These are phyloP conservation scores for Chenopodium quinoa DNA, from an alignment of 148 eudicot species.

Conservation along the genomic window DNA sequence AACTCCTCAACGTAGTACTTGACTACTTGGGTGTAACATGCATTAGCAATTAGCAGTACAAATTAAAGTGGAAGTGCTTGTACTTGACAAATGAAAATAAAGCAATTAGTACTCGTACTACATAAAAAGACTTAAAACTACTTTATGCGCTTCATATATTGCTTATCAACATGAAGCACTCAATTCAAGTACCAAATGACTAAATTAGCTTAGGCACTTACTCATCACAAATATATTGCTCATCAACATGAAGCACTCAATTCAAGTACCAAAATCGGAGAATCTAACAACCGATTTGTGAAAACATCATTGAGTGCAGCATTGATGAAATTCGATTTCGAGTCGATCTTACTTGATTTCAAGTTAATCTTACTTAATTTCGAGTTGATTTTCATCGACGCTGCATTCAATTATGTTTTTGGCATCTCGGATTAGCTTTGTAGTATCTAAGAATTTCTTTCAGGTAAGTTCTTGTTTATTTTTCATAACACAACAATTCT, in stretches of 20 bases:
- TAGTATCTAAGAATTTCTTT: neutral
- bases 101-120: neutral
- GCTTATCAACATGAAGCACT: neutral
- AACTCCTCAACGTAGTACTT: neutral
- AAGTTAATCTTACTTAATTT: neutral
- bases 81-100: neutral
- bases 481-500: too few species aligned
- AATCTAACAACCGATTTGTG: neutral
- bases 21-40: neutral
- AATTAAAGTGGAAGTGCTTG: neutral
- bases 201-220: too few species aligned
- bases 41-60: neutral
- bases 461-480: neutral
- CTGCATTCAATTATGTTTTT: slow-evolving; percentile 55
- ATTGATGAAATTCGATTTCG: slow-evolving; percentile 39
- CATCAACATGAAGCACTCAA: neutral
- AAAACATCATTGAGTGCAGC: slow-evolving; percentile 71
- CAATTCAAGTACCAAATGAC: neutral
- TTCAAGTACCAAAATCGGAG: too few species aligned
- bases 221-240: too few species aligned
- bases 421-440: slow-evolving; percentile 10
- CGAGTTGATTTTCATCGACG: slow-evolving; percentile 29
- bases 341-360: too few species aligned
- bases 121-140: neutral
- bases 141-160: neutral